Evolutionary conservation across 2,329 filamentous ascomycete genomes (phyloP).

Genomic region (Hymenoscyphus infarciens): DNA sequence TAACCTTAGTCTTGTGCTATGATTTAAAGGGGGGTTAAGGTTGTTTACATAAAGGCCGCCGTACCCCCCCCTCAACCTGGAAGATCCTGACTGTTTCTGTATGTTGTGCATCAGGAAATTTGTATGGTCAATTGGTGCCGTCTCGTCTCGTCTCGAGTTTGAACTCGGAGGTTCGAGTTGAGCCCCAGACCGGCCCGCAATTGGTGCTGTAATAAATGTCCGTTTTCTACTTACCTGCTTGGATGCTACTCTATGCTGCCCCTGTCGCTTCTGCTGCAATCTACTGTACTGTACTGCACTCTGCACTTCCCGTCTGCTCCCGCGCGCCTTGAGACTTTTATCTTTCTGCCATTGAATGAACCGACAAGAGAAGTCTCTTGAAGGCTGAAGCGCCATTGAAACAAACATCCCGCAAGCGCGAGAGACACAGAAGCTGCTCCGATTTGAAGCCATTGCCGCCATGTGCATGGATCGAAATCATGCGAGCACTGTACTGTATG

Average conservation of each 20-base stretch:
- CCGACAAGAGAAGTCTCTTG: constrained; percentile 6
- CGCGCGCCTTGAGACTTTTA: not conserved
- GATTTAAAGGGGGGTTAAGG: not conserved
- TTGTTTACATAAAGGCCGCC: not conserved
- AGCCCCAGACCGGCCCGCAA: too few species aligned
- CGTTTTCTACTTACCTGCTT: too few species aligned
- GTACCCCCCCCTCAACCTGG: not conserved
- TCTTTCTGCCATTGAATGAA: not conserved
- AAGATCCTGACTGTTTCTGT: not conserved
- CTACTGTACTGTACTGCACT: not conserved
- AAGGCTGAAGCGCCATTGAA: constrained; percentile 2
- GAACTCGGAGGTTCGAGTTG: too few species aligned
- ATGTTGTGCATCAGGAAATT: constrained; percentile 7
- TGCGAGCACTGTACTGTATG: not conserved
- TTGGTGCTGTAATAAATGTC: too few species aligned
- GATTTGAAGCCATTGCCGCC: not conserved
- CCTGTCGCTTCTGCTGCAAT: too few species aligned
- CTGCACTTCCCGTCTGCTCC: constrained; percentile 5
- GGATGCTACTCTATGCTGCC: too few species aligned
- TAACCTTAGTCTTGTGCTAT: not conserved
- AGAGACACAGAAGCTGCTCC: not conserved
- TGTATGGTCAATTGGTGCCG: not conserved
- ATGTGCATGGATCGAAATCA: not conserved
- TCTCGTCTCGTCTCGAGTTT: too few species aligned
- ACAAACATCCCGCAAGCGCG: not conserved